These are phyloP conservation scores for Talaromyces stipitatus DNA, from an alignment of 495 filamentous ascomycete genomes.

Conservation along the genomic window DNA sequence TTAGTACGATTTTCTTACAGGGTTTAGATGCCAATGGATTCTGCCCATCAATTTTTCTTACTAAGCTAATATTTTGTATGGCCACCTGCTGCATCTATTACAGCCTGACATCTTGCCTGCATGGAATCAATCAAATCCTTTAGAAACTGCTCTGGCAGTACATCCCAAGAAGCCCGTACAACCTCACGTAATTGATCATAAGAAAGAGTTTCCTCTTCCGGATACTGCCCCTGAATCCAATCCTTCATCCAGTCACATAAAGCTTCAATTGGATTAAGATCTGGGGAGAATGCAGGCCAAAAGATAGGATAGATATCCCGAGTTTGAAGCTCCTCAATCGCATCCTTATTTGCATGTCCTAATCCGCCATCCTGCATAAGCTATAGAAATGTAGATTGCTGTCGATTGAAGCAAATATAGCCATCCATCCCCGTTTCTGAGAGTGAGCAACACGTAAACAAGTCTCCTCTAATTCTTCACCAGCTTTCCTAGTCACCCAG, in stretches of 20 bases:
- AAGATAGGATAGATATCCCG: background rate
- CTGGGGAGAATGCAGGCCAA: background rate
- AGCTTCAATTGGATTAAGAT: background rate
- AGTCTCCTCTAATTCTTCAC: background rate
- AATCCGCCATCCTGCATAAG: background rate
- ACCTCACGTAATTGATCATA: background rate
- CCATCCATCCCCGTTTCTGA: background rate
- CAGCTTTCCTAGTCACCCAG: background rate
- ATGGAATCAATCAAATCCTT: conserved; percentile 8
- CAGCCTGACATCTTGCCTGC: conserved; percentile 8
- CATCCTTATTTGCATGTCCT: background rate
- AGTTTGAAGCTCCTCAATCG: background rate
- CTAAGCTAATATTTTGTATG: conserved; percentile 1
- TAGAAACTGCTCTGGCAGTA: background rate
- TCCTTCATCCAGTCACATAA: background rate
- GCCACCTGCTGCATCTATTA: conserved; percentile 7
- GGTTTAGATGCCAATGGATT: too few relatives aligned
- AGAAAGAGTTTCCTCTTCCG: background rate
- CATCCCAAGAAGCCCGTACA: background rate
- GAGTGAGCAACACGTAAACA: background rate
- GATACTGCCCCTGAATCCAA: background rate
- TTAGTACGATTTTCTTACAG: too few relatives aligned
- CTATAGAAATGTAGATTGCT: background rate
- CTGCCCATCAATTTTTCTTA: too few relatives aligned
- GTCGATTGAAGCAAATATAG: background rate